Conservation (phyloP, 1,284 basidiomycete genomes). For the Quambalaria eucalypti region DNA sequence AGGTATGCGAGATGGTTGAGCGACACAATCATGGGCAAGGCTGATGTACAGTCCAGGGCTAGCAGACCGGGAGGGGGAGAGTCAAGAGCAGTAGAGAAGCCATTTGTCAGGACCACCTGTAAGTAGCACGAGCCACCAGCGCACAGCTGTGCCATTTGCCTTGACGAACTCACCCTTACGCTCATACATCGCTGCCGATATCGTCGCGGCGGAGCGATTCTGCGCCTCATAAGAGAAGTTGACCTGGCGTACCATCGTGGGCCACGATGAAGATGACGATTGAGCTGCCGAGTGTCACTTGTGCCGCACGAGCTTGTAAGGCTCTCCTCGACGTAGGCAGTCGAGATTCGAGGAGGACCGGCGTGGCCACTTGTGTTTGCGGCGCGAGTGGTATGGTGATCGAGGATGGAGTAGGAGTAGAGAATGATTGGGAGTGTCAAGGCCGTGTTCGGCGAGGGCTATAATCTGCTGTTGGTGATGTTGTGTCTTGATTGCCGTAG, state of each 20-base stretch:
- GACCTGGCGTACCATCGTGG: constrained; percentile 68
- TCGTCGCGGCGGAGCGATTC: constrained; percentile 89
- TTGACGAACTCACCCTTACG: constrained; percentile 64
- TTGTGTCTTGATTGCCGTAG: too few relatives aligned
- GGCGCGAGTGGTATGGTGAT: too few relatives aligned
- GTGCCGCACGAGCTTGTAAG: too few relatives aligned
- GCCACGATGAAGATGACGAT: too few relatives aligned
- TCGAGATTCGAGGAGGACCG: too few relatives aligned
- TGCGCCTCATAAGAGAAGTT: constrained; percentile 92
- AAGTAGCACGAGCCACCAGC: neutral
- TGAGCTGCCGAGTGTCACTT: too few relatives aligned
- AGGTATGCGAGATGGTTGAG: constrained; percentile 93
- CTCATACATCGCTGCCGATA: constrained; percentile 90
- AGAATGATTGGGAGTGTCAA: too few relatives aligned
- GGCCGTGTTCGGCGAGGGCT: too few relatives aligned
- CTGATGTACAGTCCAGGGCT: constrained; percentile 88
- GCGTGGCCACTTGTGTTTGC: too few relatives aligned
- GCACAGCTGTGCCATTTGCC: neutral
- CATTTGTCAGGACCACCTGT: neutral
- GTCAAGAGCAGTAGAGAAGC: constrained; percentile 3
- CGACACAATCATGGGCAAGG: constrained; percentile 89
- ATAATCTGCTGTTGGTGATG: too few relatives aligned
- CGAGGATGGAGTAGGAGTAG: too few relatives aligned
- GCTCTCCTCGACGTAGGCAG: too few relatives aligned
- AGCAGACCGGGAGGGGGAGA: constrained; percentile 8